phyloP scores from a whole-genome alignment of 2,329 filamentous ascomycete species.

The Trichophyton verrucosum region DNA sequence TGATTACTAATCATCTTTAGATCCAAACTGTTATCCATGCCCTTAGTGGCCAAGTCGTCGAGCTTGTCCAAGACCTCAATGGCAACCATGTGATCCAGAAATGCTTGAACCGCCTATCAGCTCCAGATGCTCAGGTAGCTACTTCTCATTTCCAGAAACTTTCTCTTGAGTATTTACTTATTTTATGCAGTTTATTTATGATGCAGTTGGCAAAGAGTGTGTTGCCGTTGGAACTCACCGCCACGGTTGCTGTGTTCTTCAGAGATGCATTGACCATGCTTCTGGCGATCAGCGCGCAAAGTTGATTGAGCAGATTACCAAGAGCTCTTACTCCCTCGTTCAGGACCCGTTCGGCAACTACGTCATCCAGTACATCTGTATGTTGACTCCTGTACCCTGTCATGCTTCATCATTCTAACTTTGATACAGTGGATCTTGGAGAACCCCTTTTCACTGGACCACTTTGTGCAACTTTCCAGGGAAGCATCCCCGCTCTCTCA shows the following conservation, averaged over 20 bases:
- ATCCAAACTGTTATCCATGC: slow-evolving; percentile 78
- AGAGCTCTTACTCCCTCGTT: slow-evolving; percentile 75
- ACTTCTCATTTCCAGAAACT: not conserved
- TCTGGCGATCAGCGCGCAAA: slow-evolving; percentile 77
- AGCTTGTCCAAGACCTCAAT: slow-evolving; percentile 92
- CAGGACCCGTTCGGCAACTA: slow-evolving; percentile 98
- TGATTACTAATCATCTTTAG: slow-evolving; percentile 20
- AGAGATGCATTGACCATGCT: slow-evolving; percentile 96
- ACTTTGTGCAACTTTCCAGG: slow-evolving; percentile 67
- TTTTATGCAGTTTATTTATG: slow-evolving; percentile 67
- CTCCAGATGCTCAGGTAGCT: slow-evolving; percentile 57
- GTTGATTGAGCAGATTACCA: slow-evolving; percentile 76
- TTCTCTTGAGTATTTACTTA: not conserved
- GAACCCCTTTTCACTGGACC: slow-evolving; percentile 81
- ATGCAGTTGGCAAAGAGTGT: slow-evolving; percentile 77
- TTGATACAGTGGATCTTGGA: slow-evolving; percentile 56
- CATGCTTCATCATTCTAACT: not conserved
- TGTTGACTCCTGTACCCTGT: not conserved
- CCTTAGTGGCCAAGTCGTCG: slow-evolving; percentile 71
- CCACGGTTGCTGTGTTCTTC: slow-evolving; percentile 93
- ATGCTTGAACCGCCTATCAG: slow-evolving; percentile 84
- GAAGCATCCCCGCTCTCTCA: slow-evolving; percentile 58
- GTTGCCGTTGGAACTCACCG: slow-evolving; percentile 90
- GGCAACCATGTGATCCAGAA: slow-evolving; percentile 99
- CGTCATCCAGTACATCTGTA: slow-evolving; percentile 85